phyloP scores from a whole-genome alignment of 176 grass and related monocot genomes.

The Hyparrhenia diplandra region DNA sequence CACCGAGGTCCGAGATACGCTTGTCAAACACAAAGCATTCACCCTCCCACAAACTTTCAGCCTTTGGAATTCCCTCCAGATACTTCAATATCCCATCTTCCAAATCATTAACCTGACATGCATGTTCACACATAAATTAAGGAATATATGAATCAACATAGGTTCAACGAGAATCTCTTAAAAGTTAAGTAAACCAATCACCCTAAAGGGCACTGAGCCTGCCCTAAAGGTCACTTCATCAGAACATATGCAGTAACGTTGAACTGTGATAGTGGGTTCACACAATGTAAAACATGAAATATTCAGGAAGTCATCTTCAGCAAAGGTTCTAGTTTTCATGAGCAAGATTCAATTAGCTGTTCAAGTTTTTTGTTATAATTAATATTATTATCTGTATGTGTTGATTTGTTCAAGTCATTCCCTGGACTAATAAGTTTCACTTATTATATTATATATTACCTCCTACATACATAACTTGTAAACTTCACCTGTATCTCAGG shows the following conservation, averaged over 20 bases:
- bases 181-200: background rate
- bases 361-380: background rate
- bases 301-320: background rate
- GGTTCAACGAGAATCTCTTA: background rate
- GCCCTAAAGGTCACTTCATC: background rate
- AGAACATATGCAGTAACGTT: background rate
- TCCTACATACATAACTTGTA: background rate
- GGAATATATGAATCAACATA: background rate
- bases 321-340: background rate
- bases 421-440: background rate
- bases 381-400: background rate
- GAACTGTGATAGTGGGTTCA: no score
- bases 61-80: constrained; percentile 77
- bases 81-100: constrained; percentile 96
- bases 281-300: background rate
- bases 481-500: no score
- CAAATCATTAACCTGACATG: constrained; percentile 79
- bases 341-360: background rate
- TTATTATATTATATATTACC: no score
- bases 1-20: constrained; percentile 83
- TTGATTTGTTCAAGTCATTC: no score
- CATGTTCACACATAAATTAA: background rate
- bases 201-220: background rate
- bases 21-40: constrained; percentile 99
- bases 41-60: constrained; percentile 83